Evolutionary conservation across 768 basidiomycete species (phyloP), one percentile per base, ranked within the genome.

Genomic region (Sporobolomyces phaffii): DNA sequence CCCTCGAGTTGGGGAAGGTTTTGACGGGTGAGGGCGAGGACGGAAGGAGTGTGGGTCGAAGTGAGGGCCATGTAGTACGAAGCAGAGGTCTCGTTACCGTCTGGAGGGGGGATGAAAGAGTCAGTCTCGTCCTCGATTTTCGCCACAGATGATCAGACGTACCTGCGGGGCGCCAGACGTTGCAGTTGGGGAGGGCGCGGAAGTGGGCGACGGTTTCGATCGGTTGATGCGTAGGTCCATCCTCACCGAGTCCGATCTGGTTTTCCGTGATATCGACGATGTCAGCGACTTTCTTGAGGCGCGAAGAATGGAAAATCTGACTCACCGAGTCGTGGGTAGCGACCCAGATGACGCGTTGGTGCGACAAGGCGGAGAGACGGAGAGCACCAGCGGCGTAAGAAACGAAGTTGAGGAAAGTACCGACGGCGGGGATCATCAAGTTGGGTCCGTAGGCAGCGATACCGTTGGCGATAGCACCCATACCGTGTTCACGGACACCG

Each of bases 21-120:
- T 81, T 94, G 89, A 45, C 89, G 85, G 60, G 90, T 90, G 59
- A 75, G 70, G 51, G 60, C 41, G 64, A 91, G 81, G 72, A 93
- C 82, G 29, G 91, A 91, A 33, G 92, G 91, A 3, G 90, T 93
- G 73, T 81, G 78, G 68, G 79, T 83, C 68, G 89, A 86, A 70
- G 83, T 81, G 73, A 97, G 78, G 50, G 91, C 88, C 63, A 87
- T 84, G 66, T 84, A 78, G 82, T 96, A 96, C 22, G 92, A 84
- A 26, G 92, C 92, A 26, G 90, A 91, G n/a, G 90, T 92, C 82
- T 97, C 93, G 78, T 96, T 94, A 38, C 93, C 92, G 77, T 96
- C 91, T 31, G 91, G 33, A n/a, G 22, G 7, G 31, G 31, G 26
- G 20, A 43, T 24, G 36, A 28, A 49, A 43, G 22, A 26, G 24